phyloP scores from a whole-genome alignment of 2,329 filamentous ascomycete species.

The Catunica adiposa region DNA sequence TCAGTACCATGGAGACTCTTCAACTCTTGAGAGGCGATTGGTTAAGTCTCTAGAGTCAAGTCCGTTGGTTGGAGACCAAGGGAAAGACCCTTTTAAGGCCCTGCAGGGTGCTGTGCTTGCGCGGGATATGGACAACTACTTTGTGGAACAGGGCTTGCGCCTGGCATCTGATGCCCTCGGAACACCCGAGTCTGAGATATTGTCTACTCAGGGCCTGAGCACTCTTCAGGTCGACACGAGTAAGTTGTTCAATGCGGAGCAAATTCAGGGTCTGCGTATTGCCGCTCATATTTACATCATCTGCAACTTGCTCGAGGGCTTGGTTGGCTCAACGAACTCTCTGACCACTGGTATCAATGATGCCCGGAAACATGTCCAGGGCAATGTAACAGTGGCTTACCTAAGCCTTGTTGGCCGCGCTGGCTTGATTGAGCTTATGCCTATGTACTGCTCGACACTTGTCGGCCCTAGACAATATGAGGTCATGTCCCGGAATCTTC shows the following conservation, averaged over 20 bases:
- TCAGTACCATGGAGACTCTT: constrained; percentile 41
- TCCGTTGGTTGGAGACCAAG: constrained; percentile 38
- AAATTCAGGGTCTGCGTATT: constrained; percentile 50
- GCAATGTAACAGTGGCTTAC: constrained; percentile 68
- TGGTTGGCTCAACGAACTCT: constrained; percentile 21
- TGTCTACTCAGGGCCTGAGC: constrained; percentile 18
- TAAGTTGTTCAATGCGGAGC: constrained; percentile 37
- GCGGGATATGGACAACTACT: constrained; percentile 39
- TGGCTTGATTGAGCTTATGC: constrained; percentile 61
- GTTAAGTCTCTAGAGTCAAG: constrained; percentile 43
- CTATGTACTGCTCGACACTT: constrained; percentile 74
- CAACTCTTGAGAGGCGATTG: constrained; percentile 39
- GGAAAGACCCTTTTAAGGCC: constrained; percentile 50
- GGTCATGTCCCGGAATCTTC: constrained; percentile 59
- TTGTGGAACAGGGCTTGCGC: constrained; percentile 41
- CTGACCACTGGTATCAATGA: background rate
- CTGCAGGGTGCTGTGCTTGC: constrained; percentile 62
- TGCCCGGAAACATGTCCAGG: constrained; percentile 32
- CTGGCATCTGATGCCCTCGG: constrained; percentile 21
- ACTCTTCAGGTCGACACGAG: constrained; percentile 24
- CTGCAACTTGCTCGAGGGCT: constrained; percentile 47
- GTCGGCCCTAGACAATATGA: constrained; percentile 46
- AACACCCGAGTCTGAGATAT: constrained; percentile 22
- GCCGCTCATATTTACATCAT: constrained; percentile 50
- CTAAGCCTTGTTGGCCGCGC: constrained; percentile 60